These are phyloP conservation scores for Capsicum baccatum DNA, from an alignment of 257 asterid species.

Conservation along the genomic window DNA sequence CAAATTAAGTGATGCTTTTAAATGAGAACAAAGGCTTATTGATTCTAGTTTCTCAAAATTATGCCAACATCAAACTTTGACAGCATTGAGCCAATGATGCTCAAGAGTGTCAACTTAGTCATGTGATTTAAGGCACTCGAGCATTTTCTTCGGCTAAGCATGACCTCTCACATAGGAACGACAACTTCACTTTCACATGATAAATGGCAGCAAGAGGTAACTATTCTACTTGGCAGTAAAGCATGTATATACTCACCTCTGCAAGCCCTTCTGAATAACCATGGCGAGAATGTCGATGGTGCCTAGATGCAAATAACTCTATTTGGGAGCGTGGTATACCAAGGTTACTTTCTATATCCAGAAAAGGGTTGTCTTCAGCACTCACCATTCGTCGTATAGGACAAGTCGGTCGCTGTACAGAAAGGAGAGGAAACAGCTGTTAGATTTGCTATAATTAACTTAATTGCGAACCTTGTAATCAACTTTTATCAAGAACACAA, in stretches of 20 bases:
- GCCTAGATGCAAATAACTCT: constrained; percentile 46
- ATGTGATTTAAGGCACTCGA: neutral
- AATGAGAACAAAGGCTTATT: neutral
- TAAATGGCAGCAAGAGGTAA: neutral
- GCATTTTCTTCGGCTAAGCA: constrained; percentile 19
- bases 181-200: neutral
- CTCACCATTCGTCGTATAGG: constrained; percentile 52
- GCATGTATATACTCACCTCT: constrained; percentile 43
- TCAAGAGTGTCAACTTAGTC: neutral
- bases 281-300: constrained; percentile 48
- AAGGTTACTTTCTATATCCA: constrained; percentile 43
- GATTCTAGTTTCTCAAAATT: neutral
- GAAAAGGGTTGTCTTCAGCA: constrained; percentile 51
- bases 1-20: neutral
- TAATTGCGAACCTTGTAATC: neutral
- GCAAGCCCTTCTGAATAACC: constrained; percentile 53
- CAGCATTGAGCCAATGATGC: constrained; percentile 18
- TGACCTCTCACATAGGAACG: neutral
- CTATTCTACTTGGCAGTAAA: neutral
- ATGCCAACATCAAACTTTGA: constrained; percentile 10
- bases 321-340: constrained; percentile 42
- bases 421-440: constrained; percentile 2
- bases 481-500: neutral
- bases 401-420: constrained; percentile 46
- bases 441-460: constrained; percentile 2